A percentile compares a stretch with the other conserved stretches of the same genome.
Conservation (phyloP, 1,139 yeast genomes). For the Protomyces gravidus region DNA sequence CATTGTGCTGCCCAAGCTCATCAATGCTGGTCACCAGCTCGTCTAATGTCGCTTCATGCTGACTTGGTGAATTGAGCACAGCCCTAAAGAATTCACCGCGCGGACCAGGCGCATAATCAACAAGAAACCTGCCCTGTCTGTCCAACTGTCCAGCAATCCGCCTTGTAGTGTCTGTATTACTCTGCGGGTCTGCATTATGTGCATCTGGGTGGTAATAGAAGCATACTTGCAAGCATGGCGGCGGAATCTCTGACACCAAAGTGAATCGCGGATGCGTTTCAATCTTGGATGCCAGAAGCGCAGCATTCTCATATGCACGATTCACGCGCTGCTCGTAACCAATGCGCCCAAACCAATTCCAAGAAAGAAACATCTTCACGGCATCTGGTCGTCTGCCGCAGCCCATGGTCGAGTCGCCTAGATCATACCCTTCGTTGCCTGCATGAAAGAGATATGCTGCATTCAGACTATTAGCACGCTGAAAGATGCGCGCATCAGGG, state of each 20-base stretch:
- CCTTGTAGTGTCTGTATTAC: constrained; percentile 56
- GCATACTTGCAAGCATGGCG: constrained; percentile 80
- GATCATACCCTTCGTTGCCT: constrained; percentile 53
- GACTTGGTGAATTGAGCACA: constrained; percentile 70
- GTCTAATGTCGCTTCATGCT: constrained; percentile 45
- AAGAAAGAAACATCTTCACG: constrained; percentile 68
- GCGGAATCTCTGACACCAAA: constrained; percentile 54
- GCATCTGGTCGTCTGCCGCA: constrained; percentile 86
- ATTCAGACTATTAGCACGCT: constrained; percentile 64
- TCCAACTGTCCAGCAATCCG: constrained; percentile 61
- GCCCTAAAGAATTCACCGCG: constrained; percentile 80
- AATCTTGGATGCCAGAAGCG: constrained; percentile 54
- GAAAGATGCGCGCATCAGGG: constrained; percentile 64
- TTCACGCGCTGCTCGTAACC: constrained; percentile 57
- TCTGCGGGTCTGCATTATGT: constrained; percentile 33
- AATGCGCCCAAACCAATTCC: constrained; percentile 72
- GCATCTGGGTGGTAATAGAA: constrained; percentile 59
- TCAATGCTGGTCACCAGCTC: constrained; percentile 43
- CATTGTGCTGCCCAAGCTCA: constrained; percentile 30
- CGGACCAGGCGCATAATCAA: constrained; percentile 78
- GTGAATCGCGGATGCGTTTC: constrained; percentile 45
- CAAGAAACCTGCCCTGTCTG: constrained; percentile 58
- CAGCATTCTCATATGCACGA: constrained; percentile 64
- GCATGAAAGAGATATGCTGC: constrained; percentile 84
- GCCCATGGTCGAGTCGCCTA: constrained; percentile 91